Conservation (phyloP, 2,329 filamentous ascomycete genomes). For the Epichloe uncinata region DNA sequence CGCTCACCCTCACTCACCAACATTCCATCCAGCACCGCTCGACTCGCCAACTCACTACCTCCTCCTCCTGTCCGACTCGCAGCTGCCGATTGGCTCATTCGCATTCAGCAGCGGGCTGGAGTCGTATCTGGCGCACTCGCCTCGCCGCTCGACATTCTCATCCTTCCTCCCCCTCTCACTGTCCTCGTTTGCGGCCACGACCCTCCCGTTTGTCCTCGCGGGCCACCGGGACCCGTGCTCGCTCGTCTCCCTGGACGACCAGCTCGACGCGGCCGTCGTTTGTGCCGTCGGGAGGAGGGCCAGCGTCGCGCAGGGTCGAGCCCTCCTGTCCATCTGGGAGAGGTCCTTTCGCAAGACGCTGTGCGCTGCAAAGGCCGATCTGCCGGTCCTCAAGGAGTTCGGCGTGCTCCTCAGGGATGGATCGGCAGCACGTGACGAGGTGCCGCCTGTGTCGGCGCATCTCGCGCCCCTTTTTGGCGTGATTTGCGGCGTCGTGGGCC, state of each 20-base stretch:
- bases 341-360: constrained; percentile 42
- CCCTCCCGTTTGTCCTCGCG: constrained; percentile 61
- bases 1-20: background rate
- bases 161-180: constrained; percentile 59
- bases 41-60: constrained; percentile 44
- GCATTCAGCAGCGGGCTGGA: constrained; percentile 75
- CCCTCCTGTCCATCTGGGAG: constrained; percentile 65
- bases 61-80: constrained; percentile 67
- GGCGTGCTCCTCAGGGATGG: constrained; percentile 20
- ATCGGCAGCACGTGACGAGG: constrained; percentile 16
- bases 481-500: constrained; percentile 46
- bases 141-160: constrained; percentile 33
- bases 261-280: constrained; percentile 60
- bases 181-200: constrained; percentile 55
- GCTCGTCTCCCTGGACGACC: constrained; percentile 54
- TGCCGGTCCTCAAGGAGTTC: constrained; percentile 22
- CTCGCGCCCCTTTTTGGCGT: constrained; percentile 56
- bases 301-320: constrained; percentile 61
- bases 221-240: constrained; percentile 42
- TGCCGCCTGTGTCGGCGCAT: constrained; percentile 44
- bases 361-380: constrained; percentile 12
- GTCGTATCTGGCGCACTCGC: constrained; percentile 62
- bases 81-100: constrained; percentile 73
- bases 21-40: background rate
- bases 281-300: constrained; percentile 71